phyloP scores from a whole-genome alignment of 495 filamentous ascomycete genomes.

The Aspergillus biplanus region DNA sequence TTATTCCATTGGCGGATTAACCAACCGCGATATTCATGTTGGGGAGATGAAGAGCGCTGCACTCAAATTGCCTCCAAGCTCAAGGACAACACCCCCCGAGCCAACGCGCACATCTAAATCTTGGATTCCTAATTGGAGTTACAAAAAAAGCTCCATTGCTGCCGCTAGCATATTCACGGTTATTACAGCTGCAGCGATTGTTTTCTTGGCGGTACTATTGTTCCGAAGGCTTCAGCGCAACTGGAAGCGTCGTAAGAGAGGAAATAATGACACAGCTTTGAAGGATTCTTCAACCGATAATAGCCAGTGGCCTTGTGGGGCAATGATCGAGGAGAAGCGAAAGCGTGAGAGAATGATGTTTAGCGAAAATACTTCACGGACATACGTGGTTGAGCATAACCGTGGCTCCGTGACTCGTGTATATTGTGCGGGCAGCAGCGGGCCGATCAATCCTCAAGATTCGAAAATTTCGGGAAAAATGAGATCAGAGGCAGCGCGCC shows the following conservation, averaged over 20 bases:
- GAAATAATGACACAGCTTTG: slow-evolving; percentile 17
- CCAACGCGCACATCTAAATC: slow-evolving; percentile 11
- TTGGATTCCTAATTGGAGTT: slow-evolving; percentile 20
- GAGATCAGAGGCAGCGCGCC: slow-evolving; percentile 10
- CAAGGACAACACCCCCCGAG: not conserved
- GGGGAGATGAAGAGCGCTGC: not conserved
- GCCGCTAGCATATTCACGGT: slow-evolving; percentile 22
- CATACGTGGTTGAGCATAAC: slow-evolving; percentile 25
- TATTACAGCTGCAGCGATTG: slow-evolving; percentile 20
- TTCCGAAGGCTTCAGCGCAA: slow-evolving; percentile 19
- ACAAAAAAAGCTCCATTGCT: slow-evolving; percentile 30
- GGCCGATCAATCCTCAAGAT: not conserved
- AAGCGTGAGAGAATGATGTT: slow-evolving; percentile 27
- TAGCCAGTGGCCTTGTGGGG: not conserved
- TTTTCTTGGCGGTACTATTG: slow-evolving; percentile 20
- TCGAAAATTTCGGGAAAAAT: not conserved
- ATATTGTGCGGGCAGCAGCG: slow-evolving; percentile 18
- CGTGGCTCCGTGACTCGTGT: slow-evolving; percentile 23
- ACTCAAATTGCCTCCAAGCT: not conserved
- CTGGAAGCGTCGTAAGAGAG: slow-evolving; percentile 19
- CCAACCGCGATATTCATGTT: slow-evolving; percentile 5
- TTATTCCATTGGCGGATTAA: not conserved
- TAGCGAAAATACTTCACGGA: slow-evolving; percentile 8
- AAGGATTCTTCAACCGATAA: not conserved
- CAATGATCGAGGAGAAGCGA: slow-evolving; percentile 1